Evolutionary conservation across 2,329 filamentous ascomycete genomes (phyloP).

Genomic region (Diaporthe aspalathi): DNA sequence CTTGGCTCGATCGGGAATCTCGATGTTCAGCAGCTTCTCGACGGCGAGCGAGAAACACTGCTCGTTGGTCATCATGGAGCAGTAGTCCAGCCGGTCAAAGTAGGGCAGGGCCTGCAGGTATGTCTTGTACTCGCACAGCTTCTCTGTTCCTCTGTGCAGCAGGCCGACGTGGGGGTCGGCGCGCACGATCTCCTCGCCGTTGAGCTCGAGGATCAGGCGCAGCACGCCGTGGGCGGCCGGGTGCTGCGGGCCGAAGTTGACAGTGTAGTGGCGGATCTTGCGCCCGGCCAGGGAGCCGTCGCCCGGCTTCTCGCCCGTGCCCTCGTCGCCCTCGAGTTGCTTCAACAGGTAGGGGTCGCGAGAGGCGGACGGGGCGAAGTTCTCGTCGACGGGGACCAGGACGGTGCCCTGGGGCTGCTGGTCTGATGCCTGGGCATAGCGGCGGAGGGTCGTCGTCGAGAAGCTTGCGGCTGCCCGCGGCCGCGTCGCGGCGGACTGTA

Average conservation of each 20-base stretch:
- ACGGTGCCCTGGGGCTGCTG: slow-evolving; percentile 64
- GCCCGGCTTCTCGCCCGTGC: slow-evolving; percentile 57
- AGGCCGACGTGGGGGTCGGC: slow-evolving; percentile 97
- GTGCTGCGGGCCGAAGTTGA: slow-evolving; percentile 99
- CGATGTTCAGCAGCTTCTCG: slow-evolving; percentile 97
- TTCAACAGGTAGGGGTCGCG: slow-evolving; percentile 60
- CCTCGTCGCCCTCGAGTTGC: slow-evolving; percentile 55
- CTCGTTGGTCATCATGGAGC: slow-evolving; percentile 99
- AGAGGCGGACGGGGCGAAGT: slow-evolving; percentile 66
- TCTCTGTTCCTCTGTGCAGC: slow-evolving; percentile 96
- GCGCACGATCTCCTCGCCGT: slow-evolving; percentile 96
- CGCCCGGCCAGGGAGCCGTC: slow-evolving; percentile 68
- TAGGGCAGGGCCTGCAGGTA: slow-evolving; percentile 98
- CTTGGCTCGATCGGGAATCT: slow-evolving; percentile 95
- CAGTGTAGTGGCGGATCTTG: slow-evolving; percentile 98
- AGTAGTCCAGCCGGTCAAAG: slow-evolving; percentile 98
- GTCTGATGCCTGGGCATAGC: slow-evolving; percentile 68
- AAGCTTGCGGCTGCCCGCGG: slow-evolving; percentile 54
- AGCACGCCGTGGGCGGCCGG: slow-evolving; percentile 98
- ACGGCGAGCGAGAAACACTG: slow-evolving; percentile 96
- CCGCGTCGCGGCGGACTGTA: slow-evolving; percentile 42
- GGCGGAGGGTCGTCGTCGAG: slow-evolving; percentile 72
- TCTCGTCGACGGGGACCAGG: slow-evolving; percentile 72
- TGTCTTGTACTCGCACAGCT: slow-evolving; percentile 99
- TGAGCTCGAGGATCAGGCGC: slow-evolving; percentile 96